A percentile compares a stretch with the other conserved stretches of the same genome.
phyloP scores from a whole-genome alignment of 805 yeast species.

The Nakazawaea pomicola region DNA sequence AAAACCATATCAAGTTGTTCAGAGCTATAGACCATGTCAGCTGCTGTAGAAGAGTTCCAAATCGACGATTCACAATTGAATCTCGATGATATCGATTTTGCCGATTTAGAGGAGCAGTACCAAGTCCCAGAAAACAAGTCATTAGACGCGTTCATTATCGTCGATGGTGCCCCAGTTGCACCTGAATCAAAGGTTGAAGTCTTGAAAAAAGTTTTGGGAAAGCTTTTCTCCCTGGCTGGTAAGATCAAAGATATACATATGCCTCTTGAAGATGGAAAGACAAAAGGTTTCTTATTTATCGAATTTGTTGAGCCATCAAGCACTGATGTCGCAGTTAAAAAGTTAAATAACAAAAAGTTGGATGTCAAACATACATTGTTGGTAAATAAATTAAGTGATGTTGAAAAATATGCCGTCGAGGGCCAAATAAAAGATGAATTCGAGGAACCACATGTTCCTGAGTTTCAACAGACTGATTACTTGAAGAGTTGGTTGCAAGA shows the following conservation, averaged over 20 bases:
- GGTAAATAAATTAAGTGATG: slow-evolving; percentile 77
- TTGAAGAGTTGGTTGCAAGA: slow-evolving; percentile 91
- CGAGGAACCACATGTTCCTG: slow-evolving; percentile 67
- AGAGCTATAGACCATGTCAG: slow-evolving; percentile 2
- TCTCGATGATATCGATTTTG: slow-evolving; percentile 61
- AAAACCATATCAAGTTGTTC: not conserved
- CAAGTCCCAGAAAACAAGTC: slow-evolving; percentile 51
- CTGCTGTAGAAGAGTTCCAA: slow-evolving; percentile 27
- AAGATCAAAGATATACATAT: slow-evolving; percentile 73
- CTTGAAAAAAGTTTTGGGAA: slow-evolving; percentile 77
- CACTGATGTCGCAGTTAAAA: slow-evolving; percentile 76
- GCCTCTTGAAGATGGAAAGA: slow-evolving; percentile 75
- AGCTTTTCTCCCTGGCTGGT: slow-evolving; percentile 75
- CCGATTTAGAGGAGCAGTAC: slow-evolving; percentile 79
- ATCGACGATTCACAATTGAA: slow-evolving; percentile 49
- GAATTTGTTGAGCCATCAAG: slow-evolving; percentile 64
- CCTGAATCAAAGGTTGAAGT: slow-evolving; percentile 85
- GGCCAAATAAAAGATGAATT: slow-evolving; percentile 60
- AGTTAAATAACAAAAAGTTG: slow-evolving; percentile 81
- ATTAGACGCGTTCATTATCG: slow-evolving; percentile 74
- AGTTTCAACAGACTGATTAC: slow-evolving; percentile 72
- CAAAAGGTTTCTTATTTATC: slow-evolving; percentile 83
- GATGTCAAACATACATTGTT: slow-evolving; percentile 89
- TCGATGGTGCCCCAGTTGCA: slow-evolving; percentile 94
- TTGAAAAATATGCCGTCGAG: slow-evolving; percentile 69